Evolutionary conservation across 148 eudicot genomes (phyloP), one percentile per base, ranked within the genome.

Genomic region (Beta vulgaris): DNA sequence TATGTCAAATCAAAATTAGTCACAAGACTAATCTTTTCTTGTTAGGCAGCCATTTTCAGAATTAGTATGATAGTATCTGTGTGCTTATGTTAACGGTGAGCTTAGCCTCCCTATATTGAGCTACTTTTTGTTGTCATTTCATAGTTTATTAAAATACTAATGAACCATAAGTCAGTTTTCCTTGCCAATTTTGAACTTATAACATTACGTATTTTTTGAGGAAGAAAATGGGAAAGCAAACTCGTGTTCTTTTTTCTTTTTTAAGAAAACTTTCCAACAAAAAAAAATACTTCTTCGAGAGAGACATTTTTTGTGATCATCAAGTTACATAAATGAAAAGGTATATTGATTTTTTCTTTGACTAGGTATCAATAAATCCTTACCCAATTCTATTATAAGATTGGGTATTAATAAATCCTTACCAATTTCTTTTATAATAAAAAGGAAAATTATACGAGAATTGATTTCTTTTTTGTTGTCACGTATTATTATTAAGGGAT

Each of bases 41-140:
- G 78, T 75, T 75, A 75, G 46, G 62, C 3, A 15, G 51, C 66
- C 78, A 19, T 65, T 75, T 65, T 75, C 71, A 75, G 7, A 3
- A 26, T 29, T 65, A 31, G 21, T 19, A 29, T n/a, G n/a, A n/a
- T n/a, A n/a, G n/a, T n/a, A n/a, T n/a, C n/a, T 61, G 13, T 49
- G 63, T 40, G 19, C 21, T 40, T 46, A 48, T 74, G 64, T 63
- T 36, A 34, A 34, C 36, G 16, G 44, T 64, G 49, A 74, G 70
- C 71, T 64, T 63, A 69, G 29, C 14, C 35, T 37, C 15, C n/a
- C 18, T 9, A 8, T 32, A n/a, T n/a, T n/a, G n/a, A 12, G 0
- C 1, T 28, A 44, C 71, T 18, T 14, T 63, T 48, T 74, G 31
- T 61, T 44, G 59, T 61, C 32, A 4, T 73, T 60, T 29, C 51